Percentiles rank a stretch among this genome's conserved stretches.
phyloP scores from a whole-genome alignment of 108 stramenopile genomes.

The Stephanodiscus minutulus region DNA sequence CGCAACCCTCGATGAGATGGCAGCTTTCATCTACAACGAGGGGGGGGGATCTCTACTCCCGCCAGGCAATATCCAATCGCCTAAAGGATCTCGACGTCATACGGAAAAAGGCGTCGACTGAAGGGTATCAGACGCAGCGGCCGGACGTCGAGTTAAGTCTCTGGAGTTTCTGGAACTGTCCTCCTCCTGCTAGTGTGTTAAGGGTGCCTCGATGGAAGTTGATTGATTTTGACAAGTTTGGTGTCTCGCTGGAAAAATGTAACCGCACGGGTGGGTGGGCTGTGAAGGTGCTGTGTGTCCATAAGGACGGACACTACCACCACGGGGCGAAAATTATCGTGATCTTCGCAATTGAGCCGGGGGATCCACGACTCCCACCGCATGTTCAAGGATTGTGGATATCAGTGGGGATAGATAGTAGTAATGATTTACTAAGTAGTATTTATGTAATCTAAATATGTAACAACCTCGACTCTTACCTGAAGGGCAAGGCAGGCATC shows the following conservation, averaged over 20 bases:
- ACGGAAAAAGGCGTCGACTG: neutral
- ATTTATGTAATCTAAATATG: no score
- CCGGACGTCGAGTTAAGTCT: neutral
- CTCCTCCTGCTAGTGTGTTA: slow-evolving; percentile 8
- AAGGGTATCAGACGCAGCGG: slow-evolving; percentile 15
- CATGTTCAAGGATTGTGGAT: neutral
- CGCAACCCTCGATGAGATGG: neutral
- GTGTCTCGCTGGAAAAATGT: slow-evolving; percentile 10
- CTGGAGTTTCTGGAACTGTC: neutral
- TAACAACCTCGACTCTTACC: no score
- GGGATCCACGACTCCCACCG: neutral
- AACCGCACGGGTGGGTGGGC: slow-evolving; percentile 12
- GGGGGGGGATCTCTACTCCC: slow-evolving; percentile 35
- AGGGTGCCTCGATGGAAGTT: slow-evolving; percentile 4
- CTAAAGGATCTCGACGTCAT: slow-evolving; percentile 13
- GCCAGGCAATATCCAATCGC: neutral
- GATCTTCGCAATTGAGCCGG: slow-evolving; percentile 7
- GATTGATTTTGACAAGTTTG: slow-evolving; percentile 24
- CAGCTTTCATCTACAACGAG: slow-evolving; percentile 15
- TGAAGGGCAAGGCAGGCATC: no score
- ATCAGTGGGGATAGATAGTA: no score
- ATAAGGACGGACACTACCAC: slow-evolving; percentile 21
- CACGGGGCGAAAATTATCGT: neutral
- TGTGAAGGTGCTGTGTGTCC: neutral
- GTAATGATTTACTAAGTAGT: no score